Evolutionary conservation across 2,329 filamentous ascomycete species (phyloP), one percentile per base, ranked within the genome.

Genomic region (Ophiostoma pallidulum): DNA sequence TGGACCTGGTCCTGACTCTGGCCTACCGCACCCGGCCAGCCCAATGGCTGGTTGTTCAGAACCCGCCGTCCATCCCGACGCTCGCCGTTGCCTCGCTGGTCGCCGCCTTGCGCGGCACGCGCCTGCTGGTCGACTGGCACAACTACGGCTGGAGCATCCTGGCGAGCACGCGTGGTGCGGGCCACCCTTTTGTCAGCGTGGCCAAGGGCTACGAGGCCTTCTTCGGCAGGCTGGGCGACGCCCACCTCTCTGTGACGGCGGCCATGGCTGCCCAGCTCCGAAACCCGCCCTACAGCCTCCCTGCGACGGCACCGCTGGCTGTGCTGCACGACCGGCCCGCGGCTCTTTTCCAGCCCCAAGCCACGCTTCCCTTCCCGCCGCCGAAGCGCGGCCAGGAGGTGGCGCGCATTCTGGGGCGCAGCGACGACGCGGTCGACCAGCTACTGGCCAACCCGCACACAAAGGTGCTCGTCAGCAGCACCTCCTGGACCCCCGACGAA

Each of bases 141-240:
- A 98, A 98, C 66, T 97, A 96, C 65, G 92, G 91, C 56, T 95
- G 91, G 73, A 91, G 88, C 8, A 94, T 98, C 57, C 78, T 98
- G 4, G 85, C 76, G 5, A 72, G 76, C 41, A 78, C 74, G 41
- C 67, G 71, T 20, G 73, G 77, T 35, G 54, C 66, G 2, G 64
- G 61, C 6, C 86, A 94, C 59, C 84, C 83, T 0, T 75, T 96
- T n/a, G 88, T 96, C 8, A 73, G 67, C 24, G 61, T 94, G 8
- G 86, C 91, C 20, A 80, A 80, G 53, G 73, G 73, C 60, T 96
- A 96, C 60, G 92, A 98, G 66, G 75, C 71, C 32, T 62, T 74
- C 13, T 78, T 94, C 35, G 84, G 86, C 41, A 76, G 76, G 26
- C 70, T 73, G 47, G 85, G 87, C 20, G 71, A 77, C 41, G 80